Evolutionary conservation across 1,284 basidiomycete genomes (phyloP).

Genomic region (Veloboletus limbatus): DNA sequence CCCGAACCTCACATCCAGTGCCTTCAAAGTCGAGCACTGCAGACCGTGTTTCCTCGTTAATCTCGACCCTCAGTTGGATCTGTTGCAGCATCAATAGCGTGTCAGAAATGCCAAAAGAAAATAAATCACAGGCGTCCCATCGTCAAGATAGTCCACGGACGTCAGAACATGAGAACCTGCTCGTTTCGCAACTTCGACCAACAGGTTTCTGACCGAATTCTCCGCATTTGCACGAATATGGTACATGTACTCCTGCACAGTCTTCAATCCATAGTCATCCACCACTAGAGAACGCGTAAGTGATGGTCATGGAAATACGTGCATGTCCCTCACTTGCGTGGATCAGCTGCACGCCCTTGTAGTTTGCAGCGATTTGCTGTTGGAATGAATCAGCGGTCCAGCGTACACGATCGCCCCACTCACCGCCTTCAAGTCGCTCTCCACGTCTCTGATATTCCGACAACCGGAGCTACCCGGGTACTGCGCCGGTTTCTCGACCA

Average conservation of each 20-base stretch:
- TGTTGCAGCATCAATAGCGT: conserved; percentile 29
- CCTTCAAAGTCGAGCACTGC: conserved; percentile 91
- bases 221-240: conserved; percentile 92
- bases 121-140: conserved; percentile 70
- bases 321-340: conserved; percentile 55
- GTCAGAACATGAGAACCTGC: conserved; percentile 64
- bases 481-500: conserved; percentile 84
- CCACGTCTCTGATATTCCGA: conserved; percentile 83
- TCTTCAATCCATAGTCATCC: conserved; percentile 81
- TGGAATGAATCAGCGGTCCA: neutral
- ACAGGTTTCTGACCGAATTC: conserved; percentile 79
- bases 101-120: neutral
- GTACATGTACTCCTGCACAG: conserved; percentile 91
- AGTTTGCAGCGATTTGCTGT: conserved; percentile 92
- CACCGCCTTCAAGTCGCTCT: conserved; percentile 90
- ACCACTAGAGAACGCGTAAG: conserved; percentile 52
- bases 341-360: conserved; percentile 87
- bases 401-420: conserved; percentile 22
- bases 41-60: conserved; percentile 73
- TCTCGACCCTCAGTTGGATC: conserved; percentile 80
- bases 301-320: conserved; percentile 9
- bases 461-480: conserved; percentile 85
- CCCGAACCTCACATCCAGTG: conserved; percentile 85
- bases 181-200: conserved; percentile 73
- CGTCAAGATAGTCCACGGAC: conserved; percentile 81